Percentiles rank a stretch among this genome's conserved stretches.
Evolutionary conservation across 805 yeast species (phyloP).

Genomic region (Barnettozyma salicaria): DNA sequence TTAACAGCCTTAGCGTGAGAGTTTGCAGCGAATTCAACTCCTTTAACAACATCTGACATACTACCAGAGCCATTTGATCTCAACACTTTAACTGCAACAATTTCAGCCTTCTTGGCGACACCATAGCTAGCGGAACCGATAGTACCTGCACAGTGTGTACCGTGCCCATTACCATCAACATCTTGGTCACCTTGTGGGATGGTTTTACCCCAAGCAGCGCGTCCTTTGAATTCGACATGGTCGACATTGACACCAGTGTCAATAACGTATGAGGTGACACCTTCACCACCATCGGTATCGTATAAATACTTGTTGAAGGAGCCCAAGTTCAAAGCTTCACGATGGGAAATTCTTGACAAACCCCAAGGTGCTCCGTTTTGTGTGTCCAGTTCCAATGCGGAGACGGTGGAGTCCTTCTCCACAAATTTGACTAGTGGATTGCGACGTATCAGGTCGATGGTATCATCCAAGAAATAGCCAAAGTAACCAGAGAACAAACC

Average conservation of each 20-base stretch:
- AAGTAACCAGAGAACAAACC: conserved; percentile 67
- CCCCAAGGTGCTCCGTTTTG: conserved; percentile 95
- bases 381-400: conserved; percentile 53
- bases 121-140: conserved; percentile 78
- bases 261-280: conserved; percentile 80
- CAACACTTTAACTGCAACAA: conserved; percentile 81
- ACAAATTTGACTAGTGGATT: conserved; percentile 62
- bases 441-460: conserved; percentile 66
- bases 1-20: conserved; percentile 52
- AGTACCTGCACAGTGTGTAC: conserved; percentile 97
- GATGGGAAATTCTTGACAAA: conserved; percentile 81
- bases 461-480: conserved; percentile 73
- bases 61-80: conserved; percentile 79
- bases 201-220: conserved; percentile 85
- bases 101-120: conserved; percentile 72
- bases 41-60: conserved; percentile 79
- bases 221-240: conserved; percentile 75
- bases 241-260: conserved; percentile 81
- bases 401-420: conserved; percentile 70
- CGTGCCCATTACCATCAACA: conserved; percentile 86
- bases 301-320: conserved; percentile 68
- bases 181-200: conserved; percentile 67
- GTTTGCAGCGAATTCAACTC: conserved; percentile 78
- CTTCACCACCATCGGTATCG: conserved; percentile 71
- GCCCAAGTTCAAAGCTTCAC: conserved; percentile 60